Percentiles rank a stretch among this genome's conserved stretches.
Evolutionary conservation across 2,329 filamentous ascomycete genomes (phyloP).

Genomic region (Talaromyces rugulosus): DNA sequence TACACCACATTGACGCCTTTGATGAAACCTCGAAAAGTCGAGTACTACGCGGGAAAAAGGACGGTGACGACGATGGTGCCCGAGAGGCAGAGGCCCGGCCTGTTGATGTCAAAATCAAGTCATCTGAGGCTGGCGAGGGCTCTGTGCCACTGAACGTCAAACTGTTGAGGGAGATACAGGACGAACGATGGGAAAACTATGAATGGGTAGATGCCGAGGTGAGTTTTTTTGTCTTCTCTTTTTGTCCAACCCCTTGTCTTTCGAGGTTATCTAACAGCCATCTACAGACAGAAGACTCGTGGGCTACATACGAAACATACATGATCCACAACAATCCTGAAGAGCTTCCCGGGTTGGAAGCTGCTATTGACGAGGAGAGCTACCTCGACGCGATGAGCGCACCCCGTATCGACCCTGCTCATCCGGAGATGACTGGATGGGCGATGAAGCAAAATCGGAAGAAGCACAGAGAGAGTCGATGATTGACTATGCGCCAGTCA

Average conservation of each 20-base stretch:
- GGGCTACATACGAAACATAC: slow-evolving; percentile 69
- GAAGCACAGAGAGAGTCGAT: slow-evolving; percentile 22
- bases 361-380: slow-evolving; percentile 53
- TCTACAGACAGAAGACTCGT: slow-evolving; percentile 59
- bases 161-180: slow-evolving; percentile 71
- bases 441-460: slow-evolving; percentile 41
- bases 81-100: slow-evolving; percentile 60
- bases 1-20: slow-evolving; percentile 85
- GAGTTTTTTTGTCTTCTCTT: not conserved
- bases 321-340: slow-evolving; percentile 55
- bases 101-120: slow-evolving; percentile 84
- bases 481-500: not conserved
- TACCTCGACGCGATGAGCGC: slow-evolving; percentile 63
- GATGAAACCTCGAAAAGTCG: slow-evolving; percentile 56
- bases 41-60: slow-evolving; percentile 32
- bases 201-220: slow-evolving; percentile 78
- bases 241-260: not conserved
- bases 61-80: slow-evolving; percentile 41
- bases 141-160: slow-evolving; percentile 68
- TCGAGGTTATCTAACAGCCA: not conserved
- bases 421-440: slow-evolving; percentile 41
- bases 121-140: slow-evolving; percentile 62
- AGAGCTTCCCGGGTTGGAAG: slow-evolving; percentile 47
- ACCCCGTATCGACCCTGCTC: slow-evolving; percentile 43
- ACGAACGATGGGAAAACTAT: slow-evolving; percentile 76